Percentiles rank a stretch among this genome's conserved stretches.
These are phyloP conservation scores for Amaranthus cruentus DNA, from an alignment of 148 eudicot species.

Conservation along the genomic window DNA sequence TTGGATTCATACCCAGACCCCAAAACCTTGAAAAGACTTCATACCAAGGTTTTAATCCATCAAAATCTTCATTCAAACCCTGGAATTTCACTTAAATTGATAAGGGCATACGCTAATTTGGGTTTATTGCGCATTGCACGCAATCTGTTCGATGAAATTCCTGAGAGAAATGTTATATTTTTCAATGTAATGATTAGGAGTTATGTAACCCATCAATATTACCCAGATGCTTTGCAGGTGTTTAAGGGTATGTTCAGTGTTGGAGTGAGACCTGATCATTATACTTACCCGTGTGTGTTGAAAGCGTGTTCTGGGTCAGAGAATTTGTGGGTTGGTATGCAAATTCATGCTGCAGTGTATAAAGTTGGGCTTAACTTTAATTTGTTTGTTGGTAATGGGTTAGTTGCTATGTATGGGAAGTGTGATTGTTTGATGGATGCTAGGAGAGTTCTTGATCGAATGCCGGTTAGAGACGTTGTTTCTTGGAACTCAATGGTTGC, in stretches of 20 bases:
- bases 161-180: conserved; percentile 47
- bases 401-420: conserved; percentile 75
- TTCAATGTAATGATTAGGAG: conserved; percentile 88
- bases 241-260: conserved; percentile 40
- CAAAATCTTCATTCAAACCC: conserved; percentile 40
- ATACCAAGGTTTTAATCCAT: conserved; percentile 40
- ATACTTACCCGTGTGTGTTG: conserved; percentile 67
- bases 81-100: conserved; percentile 57
- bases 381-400: conserved; percentile 58
- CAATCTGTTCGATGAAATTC: conserved; percentile 61
- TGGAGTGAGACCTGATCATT: conserved; percentile 57
- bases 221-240: conserved; percentile 44
- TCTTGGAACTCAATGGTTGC: conserved; percentile 81
- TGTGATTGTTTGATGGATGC: conserved; percentile 53
- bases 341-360: conserved; percentile 44
- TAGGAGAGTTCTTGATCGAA: conserved; percentile 49
- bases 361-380: conserved; percentile 50
- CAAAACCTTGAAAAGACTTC: conserved; percentile 50
- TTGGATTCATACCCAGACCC: conserved; percentile 58
- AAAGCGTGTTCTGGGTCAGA: conserved; percentile 60
- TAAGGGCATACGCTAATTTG: conserved; percentile 54
- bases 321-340: conserved; percentile 51
- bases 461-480: conserved; percentile 56
- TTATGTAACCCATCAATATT: conserved; percentile 49
- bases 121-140: conserved; percentile 48